These are phyloP conservation scores for Colletotrichum tropicale DNA, from an alignment of 2,329 filamentous ascomycete genomes.

Conservation along the genomic window DNA sequence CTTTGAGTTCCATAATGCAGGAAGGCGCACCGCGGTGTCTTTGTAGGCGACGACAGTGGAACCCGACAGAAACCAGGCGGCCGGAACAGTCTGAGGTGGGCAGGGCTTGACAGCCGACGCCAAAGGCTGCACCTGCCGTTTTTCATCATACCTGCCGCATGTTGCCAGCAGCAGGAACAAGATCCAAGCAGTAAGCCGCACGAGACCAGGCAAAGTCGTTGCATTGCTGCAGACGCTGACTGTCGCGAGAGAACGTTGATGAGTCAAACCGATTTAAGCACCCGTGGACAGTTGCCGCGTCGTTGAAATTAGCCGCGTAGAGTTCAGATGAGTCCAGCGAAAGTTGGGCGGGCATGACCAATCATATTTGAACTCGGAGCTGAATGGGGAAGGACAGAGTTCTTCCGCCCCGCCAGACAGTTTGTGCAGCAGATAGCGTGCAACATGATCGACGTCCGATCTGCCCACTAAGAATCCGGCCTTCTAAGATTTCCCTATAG, in stretches of 20 bases:
- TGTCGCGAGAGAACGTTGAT: background rate
- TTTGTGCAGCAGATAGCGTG: background rate
- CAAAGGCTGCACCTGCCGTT: background rate
- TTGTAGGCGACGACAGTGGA: too few species aligned
- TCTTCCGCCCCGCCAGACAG: background rate
- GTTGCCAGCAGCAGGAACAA: background rate
- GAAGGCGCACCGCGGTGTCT: too few species aligned
- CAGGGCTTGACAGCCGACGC: background rate
- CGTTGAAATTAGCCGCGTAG: background rate
- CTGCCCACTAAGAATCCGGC: too few species aligned
- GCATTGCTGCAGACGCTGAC: background rate
- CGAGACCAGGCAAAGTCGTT: background rate
- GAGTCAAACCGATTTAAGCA: background rate
- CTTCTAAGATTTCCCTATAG: too few species aligned
- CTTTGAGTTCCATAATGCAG: too few species aligned
- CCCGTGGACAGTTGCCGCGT: background rate
- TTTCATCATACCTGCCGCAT: background rate
- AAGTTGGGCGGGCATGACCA: background rate
- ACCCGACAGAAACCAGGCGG: background rate
- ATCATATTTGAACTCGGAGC: background rate
- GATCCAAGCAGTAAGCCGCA: background rate
- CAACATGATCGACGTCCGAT: background rate
- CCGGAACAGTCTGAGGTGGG: background rate
- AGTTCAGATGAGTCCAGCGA: background rate
- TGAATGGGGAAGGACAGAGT: background rate